These are phyloP conservation scores for Lonicera japonica DNA, from an alignment of 129 eudicot species.

Conservation along the genomic window DNA sequence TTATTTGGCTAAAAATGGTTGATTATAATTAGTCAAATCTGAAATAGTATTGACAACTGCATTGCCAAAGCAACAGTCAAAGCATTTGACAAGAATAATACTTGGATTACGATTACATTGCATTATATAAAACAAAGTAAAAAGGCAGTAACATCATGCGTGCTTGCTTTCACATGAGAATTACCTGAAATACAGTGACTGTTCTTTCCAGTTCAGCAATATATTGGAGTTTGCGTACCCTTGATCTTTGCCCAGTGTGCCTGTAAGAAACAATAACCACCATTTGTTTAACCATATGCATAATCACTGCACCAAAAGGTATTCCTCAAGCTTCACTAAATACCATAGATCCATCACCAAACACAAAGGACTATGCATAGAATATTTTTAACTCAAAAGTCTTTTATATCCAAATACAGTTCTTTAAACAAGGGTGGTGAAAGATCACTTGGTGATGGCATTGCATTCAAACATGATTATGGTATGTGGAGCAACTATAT, in stretches of 20 bases:
- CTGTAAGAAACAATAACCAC: slow-evolving; percentile 27
- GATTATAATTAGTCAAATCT: too few relatives aligned
- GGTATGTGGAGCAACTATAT: background rate
- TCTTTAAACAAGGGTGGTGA: background rate
- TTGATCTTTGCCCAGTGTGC: slow-evolving; percentile 76
- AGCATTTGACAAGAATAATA: too few relatives aligned
- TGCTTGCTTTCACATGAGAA: background rate
- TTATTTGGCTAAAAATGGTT: too few relatives aligned
- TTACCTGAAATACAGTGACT: slow-evolving; percentile 56
- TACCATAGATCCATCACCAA: too few relatives aligned
- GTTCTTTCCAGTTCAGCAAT: slow-evolving; percentile 84
- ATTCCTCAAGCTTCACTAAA: background rate
- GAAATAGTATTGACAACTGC: too few relatives aligned
- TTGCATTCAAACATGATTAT: background rate
- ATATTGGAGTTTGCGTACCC: slow-evolving; percentile 73
- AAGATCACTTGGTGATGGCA: background rate
- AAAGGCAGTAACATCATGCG: background rate
- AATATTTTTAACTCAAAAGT: too few relatives aligned
- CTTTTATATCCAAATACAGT: too few relatives aligned
- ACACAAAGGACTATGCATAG: background rate
- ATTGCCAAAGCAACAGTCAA: too few relatives aligned
- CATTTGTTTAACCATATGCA: slow-evolving; percentile 12
- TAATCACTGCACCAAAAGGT: slow-evolving; percentile 1
- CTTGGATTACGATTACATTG: too few relatives aligned
- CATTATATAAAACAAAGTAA: background rate